These are phyloP conservation scores for Fusarium nisikadoi DNA, from an alignment of 2,329 filamentous ascomycete species.

Conservation along the genomic window DNA sequence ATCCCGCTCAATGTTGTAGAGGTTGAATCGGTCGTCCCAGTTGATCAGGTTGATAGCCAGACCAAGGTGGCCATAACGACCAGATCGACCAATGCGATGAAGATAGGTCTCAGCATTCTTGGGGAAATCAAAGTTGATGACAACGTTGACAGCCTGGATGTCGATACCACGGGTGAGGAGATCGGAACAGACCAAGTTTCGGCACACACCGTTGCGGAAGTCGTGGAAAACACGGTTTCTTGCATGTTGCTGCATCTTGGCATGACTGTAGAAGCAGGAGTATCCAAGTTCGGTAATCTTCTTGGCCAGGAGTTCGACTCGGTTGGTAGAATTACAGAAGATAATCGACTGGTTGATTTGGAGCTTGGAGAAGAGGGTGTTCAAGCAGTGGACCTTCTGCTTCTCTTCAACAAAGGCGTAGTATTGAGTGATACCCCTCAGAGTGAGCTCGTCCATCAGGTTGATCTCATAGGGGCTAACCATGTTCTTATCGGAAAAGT, in stretches of 20 bases:
- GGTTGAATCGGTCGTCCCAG: slow-evolving; percentile 98
- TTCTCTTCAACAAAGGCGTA: slow-evolving; percentile 99
- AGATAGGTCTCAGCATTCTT: slow-evolving; percentile 99
- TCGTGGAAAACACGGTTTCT: slow-evolving; percentile 99
- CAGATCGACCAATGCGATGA: slow-evolving; percentile 96
- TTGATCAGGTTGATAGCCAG: slow-evolving; percentile 99
- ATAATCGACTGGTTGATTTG: slow-evolving; percentile 99
- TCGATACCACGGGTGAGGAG: slow-evolving; percentile 98
- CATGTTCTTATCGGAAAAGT: slow-evolving; percentile 99
- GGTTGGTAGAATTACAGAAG: slow-evolving; percentile 99
- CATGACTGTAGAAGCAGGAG: slow-evolving; percentile 99
- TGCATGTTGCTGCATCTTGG: slow-evolving; percentile 95
- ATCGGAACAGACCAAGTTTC: slow-evolving; percentile 98
- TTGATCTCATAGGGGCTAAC: slow-evolving; percentile 97
- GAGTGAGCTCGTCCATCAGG: slow-evolving; percentile 97
- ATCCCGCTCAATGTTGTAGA: slow-evolving; percentile 98
- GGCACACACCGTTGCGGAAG: slow-evolving; percentile 97
- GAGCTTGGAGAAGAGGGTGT: slow-evolving; percentile 97
- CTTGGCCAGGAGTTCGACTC: slow-evolving; percentile 96
- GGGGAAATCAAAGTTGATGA: slow-evolving; percentile 99
- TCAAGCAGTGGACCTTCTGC: slow-evolving; percentile 98
- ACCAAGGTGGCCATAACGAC: slow-evolving; percentile 95
- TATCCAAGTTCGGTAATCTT: slow-evolving; percentile 99
- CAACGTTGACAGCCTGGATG: slow-evolving; percentile 98
- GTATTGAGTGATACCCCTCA: slow-evolving; percentile 98